A percentile compares a stretch with the other conserved stretches of the same genome.
These are phyloP conservation scores for Pyrenochaeta sp. DNA, from an alignment of 2,329 filamentous ascomycete species.

Conservation along the genomic window DNA sequence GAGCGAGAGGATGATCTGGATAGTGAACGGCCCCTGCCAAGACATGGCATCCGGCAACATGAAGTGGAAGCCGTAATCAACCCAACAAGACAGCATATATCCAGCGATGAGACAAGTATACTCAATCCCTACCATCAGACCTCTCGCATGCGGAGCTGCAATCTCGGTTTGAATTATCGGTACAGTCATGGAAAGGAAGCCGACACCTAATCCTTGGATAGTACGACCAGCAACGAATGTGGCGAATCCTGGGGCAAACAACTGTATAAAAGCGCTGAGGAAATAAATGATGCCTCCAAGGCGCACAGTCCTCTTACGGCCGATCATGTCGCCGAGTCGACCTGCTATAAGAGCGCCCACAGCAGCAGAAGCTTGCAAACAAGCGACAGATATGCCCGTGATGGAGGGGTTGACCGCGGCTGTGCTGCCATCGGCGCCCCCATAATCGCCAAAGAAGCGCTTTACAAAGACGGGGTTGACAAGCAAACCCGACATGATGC, in stretches of 20 bases:
- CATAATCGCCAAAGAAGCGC: slow-evolving; percentile 51
- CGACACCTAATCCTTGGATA: slow-evolving; percentile 48
- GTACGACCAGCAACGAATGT: slow-evolving; percentile 47
- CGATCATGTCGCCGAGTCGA: slow-evolving; percentile 48
- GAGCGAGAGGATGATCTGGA: slow-evolving; percentile 45
- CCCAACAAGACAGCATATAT: slow-evolving; percentile 53
- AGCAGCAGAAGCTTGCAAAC: slow-evolving; percentile 48
- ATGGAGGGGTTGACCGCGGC: slow-evolving; percentile 48
- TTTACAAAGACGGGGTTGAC: slow-evolving; percentile 52
- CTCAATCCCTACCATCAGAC: slow-evolving; percentile 53
- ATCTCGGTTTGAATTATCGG: slow-evolving; percentile 51
- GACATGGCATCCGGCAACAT: slow-evolving; percentile 44
- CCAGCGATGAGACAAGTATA: slow-evolving; percentile 50
- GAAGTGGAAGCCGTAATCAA: slow-evolving; percentile 51
- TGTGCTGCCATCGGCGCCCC: slow-evolving; percentile 47
- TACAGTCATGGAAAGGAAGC: slow-evolving; percentile 48
- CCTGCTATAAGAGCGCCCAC: slow-evolving; percentile 47
- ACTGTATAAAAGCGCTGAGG: slow-evolving; percentile 49
- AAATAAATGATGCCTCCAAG: slow-evolving; percentile 51
- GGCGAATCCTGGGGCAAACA: slow-evolving; percentile 46
- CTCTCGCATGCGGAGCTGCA: slow-evolving; percentile 47
- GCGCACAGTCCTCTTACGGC: slow-evolving; percentile 48
- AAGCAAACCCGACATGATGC: slow-evolving; percentile 53
- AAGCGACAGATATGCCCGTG: slow-evolving; percentile 50
- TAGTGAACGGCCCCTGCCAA: slow-evolving; percentile 44